Base-by-base conservation (phyloP, 1,284 basidiomycete genomes). In the Austroboletus novae-zelandiae region DNA sequence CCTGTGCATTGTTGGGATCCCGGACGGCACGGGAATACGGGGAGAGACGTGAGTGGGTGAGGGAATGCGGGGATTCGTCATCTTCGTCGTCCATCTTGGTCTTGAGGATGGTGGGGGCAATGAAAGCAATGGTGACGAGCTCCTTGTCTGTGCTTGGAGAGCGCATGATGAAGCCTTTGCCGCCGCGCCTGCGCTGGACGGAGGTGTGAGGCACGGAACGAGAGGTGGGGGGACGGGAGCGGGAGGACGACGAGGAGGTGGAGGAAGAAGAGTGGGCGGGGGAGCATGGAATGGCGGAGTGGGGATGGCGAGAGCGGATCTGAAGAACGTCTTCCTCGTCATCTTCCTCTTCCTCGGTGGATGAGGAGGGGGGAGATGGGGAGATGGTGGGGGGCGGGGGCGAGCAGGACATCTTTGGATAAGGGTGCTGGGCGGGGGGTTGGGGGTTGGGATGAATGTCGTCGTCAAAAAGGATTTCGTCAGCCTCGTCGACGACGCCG, bases 101-200 rank as follows among this genome's bases (percentile, higher is more conserved):
- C 76, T 98, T 99, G 60, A 99, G 78, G 41, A 91, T 81, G 1
- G 96, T 95, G 1, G 96, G 96, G 0, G 94, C 89, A 56, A 99
- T 95, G 42, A 93, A 89, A 13, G 94, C 94, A 56, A 98, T 99
- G 6, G 94, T 96, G 55, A 92, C 78, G 51, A 86, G 80, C 40
- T 84, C 81, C 39, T 77, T 74, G 37, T 79, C 75, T 15, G 68
- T 61, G 30, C 73, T 74, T 15, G 62, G 52, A 11, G 73, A 69
- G 34, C 72, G 73, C 46, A 69, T 60, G 57, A 73, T 67, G 60
- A 61, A 47, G 43, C 58, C 43, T 44, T 55, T 39, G 50, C 48
- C 44, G 31, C 30, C 35, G 31, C 43, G 48, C 3, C 23, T 34
- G n/a, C 34, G 54, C 6, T 50, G 50, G 37, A 31, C 9, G 9